A percentile compares a stretch with the other conserved stretches of the same genome.
Evolutionary conservation across 768 basidiomycete species (phyloP).

Genomic region (Suillus lakei): DNA sequence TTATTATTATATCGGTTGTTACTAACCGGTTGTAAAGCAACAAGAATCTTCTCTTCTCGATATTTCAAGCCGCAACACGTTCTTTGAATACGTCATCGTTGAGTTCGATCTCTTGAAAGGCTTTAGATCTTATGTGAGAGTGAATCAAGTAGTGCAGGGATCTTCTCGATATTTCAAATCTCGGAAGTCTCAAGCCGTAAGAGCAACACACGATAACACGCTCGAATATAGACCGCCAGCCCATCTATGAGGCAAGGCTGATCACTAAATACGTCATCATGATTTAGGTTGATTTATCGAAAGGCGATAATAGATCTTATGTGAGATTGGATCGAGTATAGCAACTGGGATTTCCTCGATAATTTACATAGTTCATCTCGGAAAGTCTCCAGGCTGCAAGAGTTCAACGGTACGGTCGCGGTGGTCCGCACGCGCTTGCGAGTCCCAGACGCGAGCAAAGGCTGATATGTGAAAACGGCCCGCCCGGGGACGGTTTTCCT

Average conservation of each 20-base stretch:
- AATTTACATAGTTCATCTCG: background rate
- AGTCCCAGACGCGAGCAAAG: background rate
- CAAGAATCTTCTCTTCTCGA: background rate
- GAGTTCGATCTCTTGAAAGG: background rate
- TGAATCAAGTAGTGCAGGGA: background rate
- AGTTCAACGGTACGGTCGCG: background rate
- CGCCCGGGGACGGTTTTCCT: background rate
- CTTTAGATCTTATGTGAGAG: background rate
- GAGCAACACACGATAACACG: background rate
- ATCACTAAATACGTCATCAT: constrained; percentile 3
- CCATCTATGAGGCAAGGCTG: background rate
- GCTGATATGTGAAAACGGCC: background rate
- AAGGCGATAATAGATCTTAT: background rate
- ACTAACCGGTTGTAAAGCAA: background rate
- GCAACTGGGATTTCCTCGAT: background rate
- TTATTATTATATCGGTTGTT: background rate
- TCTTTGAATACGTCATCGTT: background rate
- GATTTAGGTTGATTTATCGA: background rate
- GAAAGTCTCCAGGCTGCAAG: background rate
- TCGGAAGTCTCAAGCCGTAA: background rate
- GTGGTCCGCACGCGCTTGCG: background rate
- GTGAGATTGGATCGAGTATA: background rate
- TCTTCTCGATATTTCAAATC: background rate
- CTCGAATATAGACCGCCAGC: background rate
- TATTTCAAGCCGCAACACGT: background rate